These are phyloP conservation scores for Entomortierella beljakovae DNA, from an alignment of 192 early-diverging fungal species.

Conservation along the genomic window DNA sequence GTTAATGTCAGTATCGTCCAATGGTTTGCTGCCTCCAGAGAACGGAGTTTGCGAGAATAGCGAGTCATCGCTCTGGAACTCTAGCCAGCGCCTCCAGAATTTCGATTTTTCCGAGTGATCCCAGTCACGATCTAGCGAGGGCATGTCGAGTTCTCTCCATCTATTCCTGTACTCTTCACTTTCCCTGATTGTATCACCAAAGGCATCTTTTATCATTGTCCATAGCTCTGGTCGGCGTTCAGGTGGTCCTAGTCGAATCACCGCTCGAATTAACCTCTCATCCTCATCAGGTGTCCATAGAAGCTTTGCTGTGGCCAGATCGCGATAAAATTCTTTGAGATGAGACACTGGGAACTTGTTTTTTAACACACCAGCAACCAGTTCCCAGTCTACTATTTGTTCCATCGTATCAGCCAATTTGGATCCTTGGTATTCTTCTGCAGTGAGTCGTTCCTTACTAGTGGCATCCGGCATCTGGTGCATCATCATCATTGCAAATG, in stretches of 20 bases:
- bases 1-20: neutral
- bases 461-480: neutral
- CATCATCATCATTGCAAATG: conserved; percentile 1
- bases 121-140: conserved; percentile 39
- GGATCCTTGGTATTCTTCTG: neutral
- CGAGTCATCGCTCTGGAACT: conserved; percentile 14
- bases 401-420: neutral
- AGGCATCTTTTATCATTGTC: conserved; percentile 39
- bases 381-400: conserved; percentile 42
- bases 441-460: neutral
- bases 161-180: conserved; percentile 30
- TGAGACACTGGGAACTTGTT: conserved; percentile 23
- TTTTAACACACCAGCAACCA: conserved; percentile 7
- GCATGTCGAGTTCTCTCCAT: conserved; percentile 41
- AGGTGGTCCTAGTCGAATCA: conserved; percentile 46
- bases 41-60: conserved; percentile 1
- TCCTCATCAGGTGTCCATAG: conserved; percentile 53
- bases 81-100: conserved; percentile 44
- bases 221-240: conserved; percentile 36
- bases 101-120: conserved; percentile 30
- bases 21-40: no score
- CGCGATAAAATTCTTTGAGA: conserved; percentile 24
- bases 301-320: conserved; percentile 22
- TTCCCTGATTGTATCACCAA: conserved; percentile 22
- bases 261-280: conserved; percentile 31